Base-by-base conservation (phyloP, 2,329 filamentous ascomycete genomes). In the Colletotrichum australisinense region DNA sequence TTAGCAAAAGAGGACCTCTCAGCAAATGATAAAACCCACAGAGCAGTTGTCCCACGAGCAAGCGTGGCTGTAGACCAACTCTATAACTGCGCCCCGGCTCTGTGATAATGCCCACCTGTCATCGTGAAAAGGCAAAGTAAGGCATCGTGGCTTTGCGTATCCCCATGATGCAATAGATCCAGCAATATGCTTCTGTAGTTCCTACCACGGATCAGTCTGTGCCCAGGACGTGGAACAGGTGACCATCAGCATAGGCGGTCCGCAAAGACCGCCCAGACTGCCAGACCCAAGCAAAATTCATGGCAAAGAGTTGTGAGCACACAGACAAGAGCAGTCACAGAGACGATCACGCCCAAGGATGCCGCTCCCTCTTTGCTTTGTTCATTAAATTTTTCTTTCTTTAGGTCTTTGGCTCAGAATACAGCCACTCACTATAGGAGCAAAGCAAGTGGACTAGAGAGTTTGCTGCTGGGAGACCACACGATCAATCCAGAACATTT, bases 351-450 rank as follows among this genome's bases (percentile, higher is more conserved):
- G 32, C 42, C 70, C 60, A 59, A 59, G 28, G 24, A 60, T 64
- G 67, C 70, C 55, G 60, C 70, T 58, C 67, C 60, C 11, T 66
- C 60, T 66, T 70, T 73, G 67, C 67, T 73, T 70, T 42, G 64
- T 70, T 60, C 64, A 65, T 70, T 70, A 73, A 59, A 62, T 56
- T 72, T 69, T 58, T 69, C 32, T 28, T 72, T 67, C 52, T 72
- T 59, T 35, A 42, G 72, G 62, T 55, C 57, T 59, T 72, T 67
- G 62, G 63, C 63, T 74, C 72, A 72, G 58, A 72, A 59, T 74
- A 74, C 68, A 74, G 57, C 68, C 72, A 74, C 72, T 72, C 68
- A 67, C 72, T 67, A 26, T 24, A 62, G 26, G 49, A 60, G 22
- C 60, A 62, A 66, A 67, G 72, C 68, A 49, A 74, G 72, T 72